Evolutionary conservation across 2,329 filamentous ascomycete species (phyloP).

Genomic region (Sodiomyces alkalinus): DNA sequence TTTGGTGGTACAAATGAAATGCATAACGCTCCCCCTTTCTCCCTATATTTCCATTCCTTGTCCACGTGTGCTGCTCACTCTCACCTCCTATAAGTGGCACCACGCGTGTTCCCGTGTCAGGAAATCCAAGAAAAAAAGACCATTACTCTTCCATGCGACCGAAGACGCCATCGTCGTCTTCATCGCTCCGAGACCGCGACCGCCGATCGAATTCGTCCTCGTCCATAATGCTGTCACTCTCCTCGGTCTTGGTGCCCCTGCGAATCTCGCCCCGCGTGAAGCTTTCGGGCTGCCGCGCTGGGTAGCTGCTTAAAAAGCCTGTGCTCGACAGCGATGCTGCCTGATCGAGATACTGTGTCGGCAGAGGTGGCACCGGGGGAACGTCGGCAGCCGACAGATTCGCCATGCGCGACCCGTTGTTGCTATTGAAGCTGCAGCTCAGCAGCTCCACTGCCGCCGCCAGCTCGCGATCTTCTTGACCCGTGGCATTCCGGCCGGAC

Average conservation of each 20-base stretch:
- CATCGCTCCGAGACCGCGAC: slow-evolving; percentile 55
- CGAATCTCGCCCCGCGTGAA: slow-evolving; percentile 42
- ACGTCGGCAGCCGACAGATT: slow-evolving; percentile 55
- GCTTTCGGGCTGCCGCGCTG: slow-evolving; percentile 45
- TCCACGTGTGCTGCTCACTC: slow-evolving; percentile 9
- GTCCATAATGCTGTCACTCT: slow-evolving; percentile 45
- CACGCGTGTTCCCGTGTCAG: too few relatives aligned
- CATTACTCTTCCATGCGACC: slow-evolving; percentile 82
- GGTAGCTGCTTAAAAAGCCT: slow-evolving; percentile 49
- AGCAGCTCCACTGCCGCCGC: slow-evolving; percentile 82
- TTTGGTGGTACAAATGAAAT: slow-evolving; percentile 36
- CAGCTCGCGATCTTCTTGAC: slow-evolving; percentile 74
- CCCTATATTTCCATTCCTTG: slow-evolving; percentile 4
- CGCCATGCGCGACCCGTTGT: slow-evolving; percentile 46
- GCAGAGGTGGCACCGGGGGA: slow-evolving; percentile 77
- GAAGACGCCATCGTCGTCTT: slow-evolving; percentile 92
- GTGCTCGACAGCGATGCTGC: slow-evolving; percentile 38
- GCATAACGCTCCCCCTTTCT: slow-evolving; percentile 15
- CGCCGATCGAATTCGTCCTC: slow-evolving; percentile 52
- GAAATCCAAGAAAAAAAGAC: slow-evolving; percentile 4
- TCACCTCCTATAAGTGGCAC: too few relatives aligned
- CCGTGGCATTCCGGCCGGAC: slow-evolving; percentile 58
- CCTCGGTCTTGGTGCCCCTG: slow-evolving; percentile 53
- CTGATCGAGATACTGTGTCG: slow-evolving; percentile 60
- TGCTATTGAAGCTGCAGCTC: slow-evolving; percentile 80